Evolutionary conservation across 306 rosid genomes (phyloP), one percentile per base, ranked within the genome.

Genomic region (Quercus alba): DNA sequence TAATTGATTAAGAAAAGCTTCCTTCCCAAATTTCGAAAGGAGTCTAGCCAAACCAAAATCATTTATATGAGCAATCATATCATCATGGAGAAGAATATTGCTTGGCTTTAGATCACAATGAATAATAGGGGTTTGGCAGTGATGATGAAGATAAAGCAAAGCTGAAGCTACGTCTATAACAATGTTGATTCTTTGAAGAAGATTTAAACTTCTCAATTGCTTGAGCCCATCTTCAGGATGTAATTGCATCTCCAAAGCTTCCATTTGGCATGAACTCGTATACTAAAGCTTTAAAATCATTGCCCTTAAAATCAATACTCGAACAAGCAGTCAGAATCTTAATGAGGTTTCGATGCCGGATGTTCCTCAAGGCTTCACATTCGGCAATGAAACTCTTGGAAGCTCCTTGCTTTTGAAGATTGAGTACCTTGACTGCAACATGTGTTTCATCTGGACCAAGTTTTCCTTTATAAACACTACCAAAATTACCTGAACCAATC

Each of bases 291-390:
- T 79, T 72, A 61, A 79, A 79, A 25, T 71, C 77, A 25, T 28
- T 28, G 12, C 41, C 70, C n/a, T 15, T 10, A 63, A 2, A 28
- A 6, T 63, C 70, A 63, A 72, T n/a, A 51, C 76, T 84, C 0
- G 84, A 84, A 74, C 87, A 80, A 63, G 77, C 78, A 6, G 79
- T 77, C 1, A 84, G 31, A 62, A 84, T 58, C 49, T 66, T 67
- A 1, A 80, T 56, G 2, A 80, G 78, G 66, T 80, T 80, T 33
- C 80, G 70, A 49, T 84, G 82, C 56, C 79, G 17, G 21, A 73
- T 66, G 69, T 66, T 73, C 49, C 77, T 80, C 2, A 80, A 72
- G 3, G 72, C 77, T 25, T 84, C 68, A n/a, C 84, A 84, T 80
- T 84, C 84, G 4, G 74, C 59, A 15, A 80, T 15, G 73, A 84